Percentiles rank a stretch among this genome's conserved stretches.
Evolutionary conservation across 768 basidiomycete species (phyloP).

Genomic region (Tylopilus vinaceipallidus): DNA sequence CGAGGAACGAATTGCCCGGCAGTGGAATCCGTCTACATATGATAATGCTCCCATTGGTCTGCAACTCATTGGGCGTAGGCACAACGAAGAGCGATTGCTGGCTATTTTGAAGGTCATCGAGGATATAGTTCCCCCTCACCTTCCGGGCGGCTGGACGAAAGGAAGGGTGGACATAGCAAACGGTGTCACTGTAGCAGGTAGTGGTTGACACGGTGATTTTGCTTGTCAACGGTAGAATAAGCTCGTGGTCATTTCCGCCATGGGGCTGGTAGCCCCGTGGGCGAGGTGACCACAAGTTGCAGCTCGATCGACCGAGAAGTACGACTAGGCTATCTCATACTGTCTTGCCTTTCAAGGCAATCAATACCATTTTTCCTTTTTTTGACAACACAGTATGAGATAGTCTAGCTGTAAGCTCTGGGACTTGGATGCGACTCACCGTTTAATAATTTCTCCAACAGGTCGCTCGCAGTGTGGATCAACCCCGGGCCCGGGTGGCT

Average conservation of each 20-base stretch:
- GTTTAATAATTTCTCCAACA: too few species aligned
- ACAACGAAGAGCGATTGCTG: conserved; percentile 49
- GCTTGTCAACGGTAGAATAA: conserved; percentile 7
- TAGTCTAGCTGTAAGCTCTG: neutral
- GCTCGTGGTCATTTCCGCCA: conserved; percentile 12
- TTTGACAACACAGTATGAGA: too few species aligned
- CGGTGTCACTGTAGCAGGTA: conserved; percentile 3
- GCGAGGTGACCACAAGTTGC: conserved; percentile 10
- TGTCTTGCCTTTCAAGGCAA: neutral
- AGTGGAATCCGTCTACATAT: conserved; percentile 44
- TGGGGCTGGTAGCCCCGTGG: conserved; percentile 12
- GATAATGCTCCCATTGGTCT: conserved; percentile 44
- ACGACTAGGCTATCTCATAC: neutral
- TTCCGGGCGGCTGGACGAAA: conserved; percentile 10
- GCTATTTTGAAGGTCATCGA: conserved; percentile 44
- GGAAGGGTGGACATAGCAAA: conserved; percentile 10
- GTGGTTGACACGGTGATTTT: neutral
- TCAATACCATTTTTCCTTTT: too few species aligned
- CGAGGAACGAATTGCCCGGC: conserved; percentile 35
- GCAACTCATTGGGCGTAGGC: conserved; percentile 50
- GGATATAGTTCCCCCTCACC: conserved; percentile 13
- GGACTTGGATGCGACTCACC: too few species aligned
- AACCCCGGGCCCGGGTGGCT: neutral
- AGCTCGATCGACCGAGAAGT: too few species aligned
- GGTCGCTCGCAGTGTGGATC: neutral